phyloP scores from a whole-genome alignment of 1,284 basidiomycete species.

The Volvariella volvacea region DNA sequence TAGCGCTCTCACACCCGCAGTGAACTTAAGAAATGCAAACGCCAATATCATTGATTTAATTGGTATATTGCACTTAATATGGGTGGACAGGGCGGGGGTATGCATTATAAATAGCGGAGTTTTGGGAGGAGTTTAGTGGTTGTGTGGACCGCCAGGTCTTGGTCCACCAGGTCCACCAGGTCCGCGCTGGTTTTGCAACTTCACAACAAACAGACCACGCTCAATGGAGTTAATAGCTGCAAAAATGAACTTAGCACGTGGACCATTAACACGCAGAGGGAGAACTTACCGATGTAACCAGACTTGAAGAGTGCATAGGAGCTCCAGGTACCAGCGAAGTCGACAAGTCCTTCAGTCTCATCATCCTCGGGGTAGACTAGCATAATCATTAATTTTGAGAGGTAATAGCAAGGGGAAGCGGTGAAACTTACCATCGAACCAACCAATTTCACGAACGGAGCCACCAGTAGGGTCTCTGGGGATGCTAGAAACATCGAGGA shows the following conservation, averaged over 20 bases:
- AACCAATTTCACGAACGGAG: conserved; percentile 15
- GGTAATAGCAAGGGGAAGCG: background rate
- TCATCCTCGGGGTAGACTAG: conserved; percentile 14
- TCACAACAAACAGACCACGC: background rate
- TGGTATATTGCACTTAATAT: too few species aligned
- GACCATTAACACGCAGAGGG: background rate
- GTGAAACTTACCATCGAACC: conserved; percentile 11
- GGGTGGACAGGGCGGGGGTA: too few species aligned
- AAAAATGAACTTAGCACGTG: background rate
- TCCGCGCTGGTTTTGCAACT: too few species aligned
- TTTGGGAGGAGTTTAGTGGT: too few species aligned
- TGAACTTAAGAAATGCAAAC: too few species aligned
- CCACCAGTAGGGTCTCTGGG: conserved; percentile 16
- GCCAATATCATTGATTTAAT: too few species aligned
- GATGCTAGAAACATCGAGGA: conserved; percentile 19
- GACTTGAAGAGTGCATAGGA: conserved; percentile 15
- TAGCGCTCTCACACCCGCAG: too few species aligned
- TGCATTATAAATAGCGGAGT: too few species aligned
- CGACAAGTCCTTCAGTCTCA: conserved; percentile 11
- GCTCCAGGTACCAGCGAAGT: conserved; percentile 15
- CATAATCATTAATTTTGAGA: background rate
- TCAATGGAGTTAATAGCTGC: conserved; percentile 2
- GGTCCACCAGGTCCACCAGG: too few species aligned
- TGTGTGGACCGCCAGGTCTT: too few species aligned
- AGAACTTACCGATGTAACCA: conserved; percentile 13